Evolutionary conservation across 495 filamentous ascomycete genomes (phyloP), one percentile per base, ranked within the genome.

Genomic region (Peziza echinospora): DNA sequence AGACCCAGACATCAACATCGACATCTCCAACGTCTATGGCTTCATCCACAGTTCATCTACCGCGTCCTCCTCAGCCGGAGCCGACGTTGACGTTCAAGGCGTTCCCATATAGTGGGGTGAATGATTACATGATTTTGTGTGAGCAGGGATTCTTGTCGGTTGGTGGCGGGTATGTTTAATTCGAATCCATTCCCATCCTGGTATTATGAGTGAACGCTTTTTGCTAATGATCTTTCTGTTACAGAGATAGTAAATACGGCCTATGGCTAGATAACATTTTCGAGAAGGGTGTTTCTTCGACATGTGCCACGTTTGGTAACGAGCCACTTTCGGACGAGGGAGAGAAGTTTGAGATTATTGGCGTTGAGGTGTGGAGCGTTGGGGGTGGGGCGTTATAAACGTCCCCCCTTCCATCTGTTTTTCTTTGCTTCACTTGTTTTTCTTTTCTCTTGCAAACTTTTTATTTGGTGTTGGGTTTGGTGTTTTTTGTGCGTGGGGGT

Each of bases 121-220:
- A 97, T 62, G 89, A 96, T 61, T 93, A 93, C 60, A 78, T 89
- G 67, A 91, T 94, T 53, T 78, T 87, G 53, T 96, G 87, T 64
- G 83, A 93, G 60, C 67, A 71, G 21, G 72, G 75, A n/a, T 96
- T 78, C 58, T 61, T 97, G 37, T 84, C 78, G 57, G 64, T 93
- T 1, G 85, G 85, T 25, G 86, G 84, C 42, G 91, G 78, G 73
- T 76, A 58, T 63, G 72, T 62, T 7, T 8, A n/a, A n/a, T n/a
- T n/a, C n/a, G n/a, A n/a, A n/a, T n/a, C n/a, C n/a, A n/a, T n/a
- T n/a, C n/a, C n/a, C n/a, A n/a, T n/a, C n/a, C n/a, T n/a, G n/a
- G n/a, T n/a, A n/a, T n/a, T n/a, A n/a, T n/a, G n/a, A n/a, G n/a
- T n/a, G n/a, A n/a, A n/a, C n/a, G n/a, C n/a, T n/a, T n/a, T n/a